Percentiles rank a stretch among this genome's conserved stretches.
Conservation (phyloP, 2,329 filamentous ascomycete genomes). For the Cladosporium sp. region DNA sequence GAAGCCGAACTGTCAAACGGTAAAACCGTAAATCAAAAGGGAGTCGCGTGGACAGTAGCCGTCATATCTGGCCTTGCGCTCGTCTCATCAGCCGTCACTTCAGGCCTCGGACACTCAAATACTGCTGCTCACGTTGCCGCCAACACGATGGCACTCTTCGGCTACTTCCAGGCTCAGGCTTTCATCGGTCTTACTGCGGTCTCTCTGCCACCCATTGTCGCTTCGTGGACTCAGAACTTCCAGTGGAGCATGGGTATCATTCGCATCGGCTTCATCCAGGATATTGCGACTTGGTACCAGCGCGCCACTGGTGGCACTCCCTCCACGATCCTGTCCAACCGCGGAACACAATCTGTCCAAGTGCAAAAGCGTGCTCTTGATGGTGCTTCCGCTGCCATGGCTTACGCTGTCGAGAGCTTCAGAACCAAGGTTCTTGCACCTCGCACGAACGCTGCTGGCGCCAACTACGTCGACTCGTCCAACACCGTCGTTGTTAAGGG, state of each 20-base stretch:
- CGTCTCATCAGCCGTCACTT: constrained; percentile 78
- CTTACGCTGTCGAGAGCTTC: constrained; percentile 44
- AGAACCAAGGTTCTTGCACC: constrained; percentile 38
- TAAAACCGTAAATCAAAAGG: constrained; percentile 82
- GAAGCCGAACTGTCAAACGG: constrained; percentile 85
- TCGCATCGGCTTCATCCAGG: constrained; percentile 76
- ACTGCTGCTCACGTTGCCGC: constrained; percentile 91
- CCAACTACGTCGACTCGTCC: constrained; percentile 27
- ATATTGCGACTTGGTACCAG: constrained; percentile 91
- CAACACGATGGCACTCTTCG: constrained; percentile 87
- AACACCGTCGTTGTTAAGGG: constrained; percentile 58
- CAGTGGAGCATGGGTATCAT: constrained; percentile 98
- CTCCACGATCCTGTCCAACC: constrained; percentile 67
- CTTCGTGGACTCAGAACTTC: constrained; percentile 94
- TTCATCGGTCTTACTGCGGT: constrained; percentile 82
- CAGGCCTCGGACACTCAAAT: constrained; percentile 85
- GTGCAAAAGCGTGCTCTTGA: constrained; percentile 63
- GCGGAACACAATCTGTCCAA: constrained; percentile 72
- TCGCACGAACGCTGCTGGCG: constrained; percentile 22
- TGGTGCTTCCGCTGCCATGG: constrained; percentile 41
- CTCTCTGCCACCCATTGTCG: constrained; percentile 75
- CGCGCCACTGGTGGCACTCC: constrained; percentile 83
- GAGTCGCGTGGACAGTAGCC: constrained; percentile 84
- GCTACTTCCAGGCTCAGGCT: constrained; percentile 90
- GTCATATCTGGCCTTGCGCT: constrained; percentile 80